These are phyloP conservation scores for Xylariaceae sp. DNA, from an alignment of 2,329 filamentous ascomycete species.

Conservation along the genomic window DNA sequence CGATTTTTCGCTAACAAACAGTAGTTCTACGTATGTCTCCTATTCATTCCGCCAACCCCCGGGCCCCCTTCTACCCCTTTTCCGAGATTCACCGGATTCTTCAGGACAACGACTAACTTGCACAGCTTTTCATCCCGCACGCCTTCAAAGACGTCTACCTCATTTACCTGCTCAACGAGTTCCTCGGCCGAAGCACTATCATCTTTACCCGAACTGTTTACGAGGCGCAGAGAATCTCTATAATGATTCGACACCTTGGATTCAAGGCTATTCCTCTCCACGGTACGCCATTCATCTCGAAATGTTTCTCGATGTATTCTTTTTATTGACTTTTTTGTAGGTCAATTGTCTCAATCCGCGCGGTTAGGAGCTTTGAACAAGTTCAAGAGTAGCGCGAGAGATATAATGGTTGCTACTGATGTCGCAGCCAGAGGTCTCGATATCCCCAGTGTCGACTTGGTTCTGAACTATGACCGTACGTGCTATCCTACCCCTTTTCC, in stretches of 20 bases:
- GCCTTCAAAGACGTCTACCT: conserved; percentile 87
- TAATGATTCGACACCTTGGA: conserved; percentile 76
- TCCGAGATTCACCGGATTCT: background rate
- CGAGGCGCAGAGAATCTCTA: conserved; percentile 80
- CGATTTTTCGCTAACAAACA: background rate
- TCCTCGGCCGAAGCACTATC: conserved; percentile 78
- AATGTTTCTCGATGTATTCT: background rate
- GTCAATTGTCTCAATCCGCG: conserved; percentile 80
- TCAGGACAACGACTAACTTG: conserved; percentile 1
- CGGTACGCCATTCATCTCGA: conserved; percentile 35
- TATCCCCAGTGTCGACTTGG: conserved; percentile 84
- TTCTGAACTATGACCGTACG: conserved; percentile 61
- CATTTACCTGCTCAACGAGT: conserved; percentile 79
- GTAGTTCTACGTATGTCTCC: conserved; percentile 48
- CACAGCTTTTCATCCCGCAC: conserved; percentile 70
- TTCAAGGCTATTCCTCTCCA: conserved; percentile 90
- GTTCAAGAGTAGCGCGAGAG: conserved; percentile 72
- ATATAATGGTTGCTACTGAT: conserved; percentile 88
- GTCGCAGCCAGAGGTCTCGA: conserved; percentile 87
- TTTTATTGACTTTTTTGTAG: conserved; percentile 12
- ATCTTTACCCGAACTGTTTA: conserved; percentile 90
- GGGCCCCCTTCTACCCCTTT: background rate
- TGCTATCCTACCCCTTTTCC: background rate
- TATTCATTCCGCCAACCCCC: no score
- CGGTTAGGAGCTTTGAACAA: conserved; percentile 86